Base-by-base conservation (phyloP, 306 rosid species). In the Nissolia schottii region DNA sequence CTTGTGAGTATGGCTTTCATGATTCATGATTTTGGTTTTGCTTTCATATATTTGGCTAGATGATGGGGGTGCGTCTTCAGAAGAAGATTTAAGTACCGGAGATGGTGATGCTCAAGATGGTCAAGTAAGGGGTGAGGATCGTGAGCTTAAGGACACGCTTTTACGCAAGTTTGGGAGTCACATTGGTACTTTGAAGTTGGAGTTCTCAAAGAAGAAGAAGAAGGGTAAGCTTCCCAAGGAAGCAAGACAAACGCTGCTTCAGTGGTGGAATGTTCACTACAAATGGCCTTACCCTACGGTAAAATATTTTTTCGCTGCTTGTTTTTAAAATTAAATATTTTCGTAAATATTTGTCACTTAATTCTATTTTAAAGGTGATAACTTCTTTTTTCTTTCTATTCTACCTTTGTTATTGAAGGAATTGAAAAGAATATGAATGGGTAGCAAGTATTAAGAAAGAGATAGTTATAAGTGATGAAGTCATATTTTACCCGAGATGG, bases 281-380 rank as follows among this genome's bases (percentile, higher is more conserved):
- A 94, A 86, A 77, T 94, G 98, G 97, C 99, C 99, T 5, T 94
- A 94, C 81, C 99, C 99, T 14, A 94, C 99, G 91, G 99, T 94
- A 87, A 67, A 46, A n/a, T n/a, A n/a, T n/a, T n/a, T n/a, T n/a
- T n/a, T n/a, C n/a, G n/a, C n/a, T 13, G 35, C 24, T 25, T 37
- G 15, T 61, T n/a, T 69, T 16, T 31, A n/a, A n/a, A n/a, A n/a
- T n/a, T n/a, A n/a, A n/a, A n/a, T n/a, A n/a, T n/a, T n/a, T n/a
- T n/a, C n/a, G n/a, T n/a, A n/a, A n/a, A n/a, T n/a, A n/a, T n/a
- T n/a, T n/a, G n/a, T n/a, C n/a, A n/a, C n/a, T n/a, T n/a, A n/a
- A n/a, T n/a, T n/a, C n/a, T n/a, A n/a, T n/a, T n/a, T n/a, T n/a
- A n/a, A n/a, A n/a, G n/a, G n/a, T n/a, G n/a, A n/a, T n/a, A n/a